A percentile compares a stretch with the other conserved stretches of the same genome.
These are phyloP conservation scores for Desmodesmus armatus DNA, from an alignment of 139 green algal species.

Conservation along the genomic window DNA sequence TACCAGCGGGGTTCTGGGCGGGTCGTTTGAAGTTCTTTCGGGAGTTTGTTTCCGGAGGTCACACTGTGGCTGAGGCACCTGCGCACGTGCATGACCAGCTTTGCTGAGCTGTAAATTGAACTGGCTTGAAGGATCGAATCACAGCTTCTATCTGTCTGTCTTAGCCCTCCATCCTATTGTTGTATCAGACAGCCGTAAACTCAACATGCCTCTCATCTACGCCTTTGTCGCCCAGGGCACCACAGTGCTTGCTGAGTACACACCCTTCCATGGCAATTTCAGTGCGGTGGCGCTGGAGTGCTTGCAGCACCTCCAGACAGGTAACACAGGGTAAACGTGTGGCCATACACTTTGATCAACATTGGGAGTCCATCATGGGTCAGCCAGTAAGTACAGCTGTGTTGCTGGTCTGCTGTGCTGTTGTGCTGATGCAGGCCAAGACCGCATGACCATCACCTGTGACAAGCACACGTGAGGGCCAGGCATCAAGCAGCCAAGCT, in stretches of 20 bases:
- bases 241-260: conserved; percentile 94
- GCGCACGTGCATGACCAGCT: too few species aligned
- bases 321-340: neutral
- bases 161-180: too few species aligned
- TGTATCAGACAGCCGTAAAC: too few species aligned
- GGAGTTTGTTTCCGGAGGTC: too few species aligned
- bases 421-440: conserved; percentile 63
- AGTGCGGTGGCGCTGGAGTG: conserved; percentile 91
- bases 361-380: too few species aligned
- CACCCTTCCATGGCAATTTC: conserved; percentile 94
- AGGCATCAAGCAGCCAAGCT: too few species aligned
- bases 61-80: too few species aligned
- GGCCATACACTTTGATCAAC: neutral
- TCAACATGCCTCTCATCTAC: conserved; percentile 87
- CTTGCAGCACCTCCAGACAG: conserved; percentile 71
- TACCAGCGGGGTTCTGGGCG: too few species aligned
- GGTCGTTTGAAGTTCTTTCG: too few species aligned
- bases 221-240: conserved; percentile 79
- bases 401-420: neutral
- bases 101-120: too few species aligned
- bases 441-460: conserved; percentile 77
- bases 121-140: too few species aligned
- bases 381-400: neutral
- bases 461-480: conserved; percentile 68
- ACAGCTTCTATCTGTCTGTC: too few species aligned